Base-by-base conservation (phyloP, 805 yeast genomes). In the Myxozyma neotropica region DNA sequence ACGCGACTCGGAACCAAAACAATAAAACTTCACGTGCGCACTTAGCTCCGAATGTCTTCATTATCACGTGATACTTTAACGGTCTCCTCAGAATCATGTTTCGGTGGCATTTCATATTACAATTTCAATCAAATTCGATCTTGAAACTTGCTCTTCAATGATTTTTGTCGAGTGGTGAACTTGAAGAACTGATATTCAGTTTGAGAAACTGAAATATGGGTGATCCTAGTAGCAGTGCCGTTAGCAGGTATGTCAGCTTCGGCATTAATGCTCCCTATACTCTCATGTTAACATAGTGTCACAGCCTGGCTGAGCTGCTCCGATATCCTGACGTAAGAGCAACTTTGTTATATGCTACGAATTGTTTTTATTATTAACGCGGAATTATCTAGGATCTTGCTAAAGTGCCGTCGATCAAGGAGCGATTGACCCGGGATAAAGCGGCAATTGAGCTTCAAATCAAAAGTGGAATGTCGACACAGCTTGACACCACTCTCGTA, bases 371-470 rank as follows among this genome's bases (percentile, higher is more conserved):
- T n/a, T 27, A 13, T 19, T 8, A 27, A 33, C 4, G 21, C 4
- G 17, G 33, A 24, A 17, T 17, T 19, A n/a, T n/a, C n/a, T 44
- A 66, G 68, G 72, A 75, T 43, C 70, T 77, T 17, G 73, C 73
- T 19, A 73, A 71, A 60, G 68, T 75, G 27, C 63, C 71, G 7
- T 68, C 67, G 4, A 64, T 73, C 42, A 73, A 73, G 42, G 71
- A 69, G 55, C 71, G 71, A 49, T 67, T 77, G 23, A 66, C 59
- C 40, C 72, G 77, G 64, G 96, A 93, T 69, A 89, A 88, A 71
- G 79, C 86, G 0, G 80, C 87, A 2, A 77, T 90, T 12, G 96
- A 89, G 67, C 78, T 86, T 49, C 93, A 90, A 70, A 76, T 93
- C 64, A 83, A 82, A 67, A 74, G 87, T 42, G 87, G 86, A 52